A percentile compares a stretch with the other conserved stretches of the same genome.
Conservation (phyloP, 73 alveolate genomes). For the Paramecium sonneborni region DNA sequence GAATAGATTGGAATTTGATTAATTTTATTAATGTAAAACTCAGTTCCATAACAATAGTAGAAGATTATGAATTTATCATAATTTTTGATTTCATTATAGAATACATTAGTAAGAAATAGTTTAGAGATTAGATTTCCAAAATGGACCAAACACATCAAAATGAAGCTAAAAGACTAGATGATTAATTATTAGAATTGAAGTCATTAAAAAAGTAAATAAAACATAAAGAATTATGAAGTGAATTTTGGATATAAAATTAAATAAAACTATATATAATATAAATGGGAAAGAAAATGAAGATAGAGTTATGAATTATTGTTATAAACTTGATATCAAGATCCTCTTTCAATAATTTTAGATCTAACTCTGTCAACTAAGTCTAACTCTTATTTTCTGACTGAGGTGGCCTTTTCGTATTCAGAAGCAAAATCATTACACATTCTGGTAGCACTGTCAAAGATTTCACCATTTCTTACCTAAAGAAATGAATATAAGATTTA, state of each 20-base stretch:
- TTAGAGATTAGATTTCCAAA: not conserved
- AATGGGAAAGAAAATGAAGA: not conserved
- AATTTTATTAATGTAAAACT: not conserved
- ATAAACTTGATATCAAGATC: not conserved
- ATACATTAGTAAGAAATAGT: not conserved
- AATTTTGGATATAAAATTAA: not conserved
- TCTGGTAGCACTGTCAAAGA: slow-evolving; percentile 50
- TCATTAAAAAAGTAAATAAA: not conserved
- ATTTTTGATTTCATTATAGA: not conserved
- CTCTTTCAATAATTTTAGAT: slow-evolving; percentile 50
- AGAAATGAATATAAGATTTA: not conserved
- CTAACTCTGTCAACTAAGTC: slow-evolving; percentile 51
- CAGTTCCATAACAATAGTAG: not conserved
- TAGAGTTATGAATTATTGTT: not conserved
- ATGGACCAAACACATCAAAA: not conserved
- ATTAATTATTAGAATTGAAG: not conserved
- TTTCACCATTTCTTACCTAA: slow-evolving; percentile 56
- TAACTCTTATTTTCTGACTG: slow-evolving; percentile 57
- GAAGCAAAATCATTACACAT: slow-evolving; percentile 52
- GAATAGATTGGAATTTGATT: not conserved
- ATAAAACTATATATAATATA: not conserved
- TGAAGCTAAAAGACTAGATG: not conserved
- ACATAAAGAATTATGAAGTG: not conserved
- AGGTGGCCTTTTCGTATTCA: slow-evolving; percentile 43
- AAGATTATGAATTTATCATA: not conserved